These are phyloP conservation scores for Amanita thiersii DNA, from an alignment of 768 basidiomycete species.

Conservation along the genomic window DNA sequence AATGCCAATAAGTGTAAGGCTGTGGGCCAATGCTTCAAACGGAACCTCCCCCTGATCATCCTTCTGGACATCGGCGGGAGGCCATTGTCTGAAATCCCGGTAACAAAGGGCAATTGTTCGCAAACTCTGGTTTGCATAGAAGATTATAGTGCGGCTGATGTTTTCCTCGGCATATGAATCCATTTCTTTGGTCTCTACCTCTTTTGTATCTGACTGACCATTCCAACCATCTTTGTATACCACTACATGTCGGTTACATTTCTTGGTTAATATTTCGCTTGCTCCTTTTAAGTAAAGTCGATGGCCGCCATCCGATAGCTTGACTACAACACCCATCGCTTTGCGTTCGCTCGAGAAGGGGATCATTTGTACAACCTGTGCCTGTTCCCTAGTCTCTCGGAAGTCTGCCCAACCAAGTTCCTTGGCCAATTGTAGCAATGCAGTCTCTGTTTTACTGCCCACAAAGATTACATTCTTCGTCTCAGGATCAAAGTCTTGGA, in stretches of 20 bases:
- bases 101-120: conserved; percentile 95
- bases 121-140: conserved; percentile 94
- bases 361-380: conserved; percentile 72
- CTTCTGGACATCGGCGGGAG: conserved; percentile 42
- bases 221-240: conserved; percentile 31
- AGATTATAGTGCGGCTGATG: conserved; percentile 89
- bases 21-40: conserved; percentile 58
- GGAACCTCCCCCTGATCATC: conserved; percentile 49
- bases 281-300: conserved; percentile 90
- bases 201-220: conserved; percentile 9
- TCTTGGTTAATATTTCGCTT: conserved; percentile 82
- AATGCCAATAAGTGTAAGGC: conserved; percentile 83
- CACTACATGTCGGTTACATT: conserved; percentile 66
- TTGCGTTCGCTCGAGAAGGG: conserved; percentile 94
- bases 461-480: conserved; percentile 59
- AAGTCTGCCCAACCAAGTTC: conserved; percentile 74
- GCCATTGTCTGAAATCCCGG: conserved; percentile 81
- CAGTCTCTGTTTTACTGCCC: conserved; percentile 94
- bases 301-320: conserved; percentile 39
- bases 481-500: conserved; percentile 68
- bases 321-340: conserved; percentile 88
- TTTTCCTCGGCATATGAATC: conserved; percentile 67
- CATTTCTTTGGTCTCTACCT: conserved; percentile 53
- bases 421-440: conserved; percentile 79
- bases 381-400: conserved; percentile 51